These are phyloP conservation scores for Phaeotremella fagi DNA, from an alignment of 768 basidiomycete species.

Conservation along the genomic window DNA sequence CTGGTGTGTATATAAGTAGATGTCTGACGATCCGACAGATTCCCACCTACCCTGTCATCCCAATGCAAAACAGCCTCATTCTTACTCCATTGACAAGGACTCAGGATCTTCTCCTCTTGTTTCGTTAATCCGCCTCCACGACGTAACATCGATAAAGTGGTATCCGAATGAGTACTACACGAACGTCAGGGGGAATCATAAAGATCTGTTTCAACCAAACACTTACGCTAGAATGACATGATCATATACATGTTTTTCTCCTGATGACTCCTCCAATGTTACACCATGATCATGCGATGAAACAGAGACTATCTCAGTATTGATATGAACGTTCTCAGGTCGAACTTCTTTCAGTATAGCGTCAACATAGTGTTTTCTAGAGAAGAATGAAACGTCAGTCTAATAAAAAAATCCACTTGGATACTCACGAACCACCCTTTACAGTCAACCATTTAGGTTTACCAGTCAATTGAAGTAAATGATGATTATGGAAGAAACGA, in stretches of 20 bases:
- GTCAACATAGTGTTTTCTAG: slow-evolving; percentile 64
- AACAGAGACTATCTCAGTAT: slow-evolving; percentile 56
- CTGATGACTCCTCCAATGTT: slow-evolving; percentile 54
- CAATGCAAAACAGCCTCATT: slow-evolving; percentile 67
- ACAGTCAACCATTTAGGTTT: slow-evolving; percentile 72
- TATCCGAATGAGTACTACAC: slow-evolving; percentile 58
- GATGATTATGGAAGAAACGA: slow-evolving; percentile 69
- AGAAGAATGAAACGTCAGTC: no score
- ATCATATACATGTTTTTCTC: slow-evolving; percentile 56
- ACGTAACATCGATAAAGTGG: slow-evolving; percentile 52
- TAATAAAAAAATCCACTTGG: no score
- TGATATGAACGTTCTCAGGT: slow-evolving; percentile 56
- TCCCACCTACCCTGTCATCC: slow-evolving; percentile 56
- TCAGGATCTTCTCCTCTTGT: slow-evolving; percentile 58
- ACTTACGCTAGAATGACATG: slow-evolving; percentile 66
- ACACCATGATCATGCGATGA: slow-evolving; percentile 47
- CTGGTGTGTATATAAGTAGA: slow-evolving; percentile 44
- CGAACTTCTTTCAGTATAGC: slow-evolving; percentile 59
- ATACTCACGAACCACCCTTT: slow-evolving; percentile 62
- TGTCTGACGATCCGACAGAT: not conserved
- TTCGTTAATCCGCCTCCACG: slow-evolving; percentile 55
- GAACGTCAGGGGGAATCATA: not conserved
- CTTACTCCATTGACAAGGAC: slow-evolving; percentile 61
- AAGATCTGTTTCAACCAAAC: not conserved
- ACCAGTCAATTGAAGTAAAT: slow-evolving; percentile 64